Evolutionary conservation across 192 early-diverging fungal species (phyloP).

Genomic region (Coemansia sp.): DNA sequence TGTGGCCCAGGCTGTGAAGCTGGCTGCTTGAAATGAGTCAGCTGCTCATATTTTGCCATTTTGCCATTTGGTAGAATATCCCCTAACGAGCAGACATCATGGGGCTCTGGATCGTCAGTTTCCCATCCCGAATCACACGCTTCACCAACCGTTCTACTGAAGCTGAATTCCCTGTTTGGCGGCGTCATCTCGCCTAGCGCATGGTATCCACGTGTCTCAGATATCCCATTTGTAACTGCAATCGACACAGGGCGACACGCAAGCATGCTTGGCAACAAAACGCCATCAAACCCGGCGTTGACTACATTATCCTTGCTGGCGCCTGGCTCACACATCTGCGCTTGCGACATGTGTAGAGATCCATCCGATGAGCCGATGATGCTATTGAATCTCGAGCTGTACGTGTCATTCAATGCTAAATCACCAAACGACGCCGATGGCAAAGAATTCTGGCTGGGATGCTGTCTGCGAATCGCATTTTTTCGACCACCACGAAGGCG

Average conservation of each 20-base stretch:
- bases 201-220: neutral
- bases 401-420: neutral
- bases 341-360: slow-evolving; percentile 24
- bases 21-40: neutral
- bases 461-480: slow-evolving; percentile 23
- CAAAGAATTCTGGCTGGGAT: slow-evolving; percentile 1
- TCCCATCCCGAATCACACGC: slow-evolving; percentile 51
- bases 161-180: neutral
- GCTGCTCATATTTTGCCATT: neutral
- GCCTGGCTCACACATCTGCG: neutral
- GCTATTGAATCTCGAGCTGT: slow-evolving; percentile 7
- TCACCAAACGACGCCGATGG: slow-evolving; percentile 11
- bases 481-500: slow-evolving; percentile 34
- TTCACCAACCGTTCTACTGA: neutral
- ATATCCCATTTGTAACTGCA: slow-evolving; percentile 27
- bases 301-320: slow-evolving; percentile 7
- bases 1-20: neutral
- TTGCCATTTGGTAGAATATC: neutral
- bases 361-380: slow-evolving; percentile 40
- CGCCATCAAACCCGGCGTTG: slow-evolving; percentile 45
- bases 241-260: slow-evolving; percentile 32
- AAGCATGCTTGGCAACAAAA: slow-evolving; percentile 4
- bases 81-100: neutral
- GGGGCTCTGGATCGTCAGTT: slow-evolving; percentile 35
- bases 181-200: slow-evolving; percentile 1